Evolutionary conservation across 345 rosid species (phyloP), one percentile per base, ranked within the genome.

Genomic region (Balakata baccata): DNA sequence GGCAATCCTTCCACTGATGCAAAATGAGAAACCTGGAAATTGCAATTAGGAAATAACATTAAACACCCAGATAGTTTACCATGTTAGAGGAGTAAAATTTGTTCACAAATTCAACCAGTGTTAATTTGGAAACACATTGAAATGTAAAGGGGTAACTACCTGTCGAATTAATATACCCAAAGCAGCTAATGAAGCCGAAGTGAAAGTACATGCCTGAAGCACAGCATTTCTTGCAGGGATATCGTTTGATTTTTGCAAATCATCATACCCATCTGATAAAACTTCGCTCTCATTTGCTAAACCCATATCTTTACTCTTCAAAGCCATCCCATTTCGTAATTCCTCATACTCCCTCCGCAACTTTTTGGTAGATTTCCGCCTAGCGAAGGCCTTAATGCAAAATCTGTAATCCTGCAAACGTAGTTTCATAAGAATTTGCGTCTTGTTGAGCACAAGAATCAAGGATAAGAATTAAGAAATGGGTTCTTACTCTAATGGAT

Each of bases 1-100:
- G 92, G 89, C 78, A 90, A 79, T 74, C 97, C 98, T 85, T 88
- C 87, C 68, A 65, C 45, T 2, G 86, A 90, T 59, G 92, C 97
- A 84, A 79, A 65, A 75, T 89, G 96, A 73, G 99, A 94, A 16
- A 77, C 94, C 99, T 94, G 85, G 72, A 64, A 81, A 75, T 71
- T 71, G 47, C 73, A 79, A 74, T 70, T 72, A 73, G 11, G 53
- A 22, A 58, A 62, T 50, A 57, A 16, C 50, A 38, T 3, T 43
- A 52, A 49, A 53, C 61, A 54, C 56, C 68, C 46, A 66, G 45
- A 54, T 23, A 59, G 41, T 20, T 52, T 47, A 56, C 37, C 20
- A 20, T 23, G 62, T 58, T 23, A 22, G 22, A 5, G 13, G 14
- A 58, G 47, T 1, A 43, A 43, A 43, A 43, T 43, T 43, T 43